Evolutionary conservation across 768 basidiomycete species (phyloP).

Genomic region (Galerina marginata): DNA sequence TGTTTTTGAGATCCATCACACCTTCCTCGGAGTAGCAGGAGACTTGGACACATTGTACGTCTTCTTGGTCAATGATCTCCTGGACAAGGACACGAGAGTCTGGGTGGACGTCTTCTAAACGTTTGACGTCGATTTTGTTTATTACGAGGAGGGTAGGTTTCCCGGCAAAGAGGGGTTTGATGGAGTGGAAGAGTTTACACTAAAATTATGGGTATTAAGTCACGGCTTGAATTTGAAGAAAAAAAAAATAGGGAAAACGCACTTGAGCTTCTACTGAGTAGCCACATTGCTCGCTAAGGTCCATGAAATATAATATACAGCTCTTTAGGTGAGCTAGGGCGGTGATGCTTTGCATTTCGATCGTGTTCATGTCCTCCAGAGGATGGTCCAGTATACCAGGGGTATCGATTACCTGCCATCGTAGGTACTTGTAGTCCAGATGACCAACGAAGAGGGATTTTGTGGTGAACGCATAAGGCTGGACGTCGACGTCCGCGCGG

Average conservation of each 20-base stretch:
- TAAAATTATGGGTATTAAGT: constrained; percentile 34
- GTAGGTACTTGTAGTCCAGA: constrained; percentile 97
- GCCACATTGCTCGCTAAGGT: constrained; percentile 97
- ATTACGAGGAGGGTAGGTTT: constrained; percentile 95
- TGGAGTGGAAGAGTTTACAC: constrained; percentile 99
- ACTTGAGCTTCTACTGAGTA: constrained; percentile 97
- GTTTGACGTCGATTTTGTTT: constrained; percentile 96
- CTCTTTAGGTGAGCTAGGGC: constrained; percentile 95
- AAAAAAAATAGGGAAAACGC: constrained; percentile 25
- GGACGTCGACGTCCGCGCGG: constrained; percentile 98
- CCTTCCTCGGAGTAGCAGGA: constrained; percentile 98
- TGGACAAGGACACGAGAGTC: constrained; percentile 83
- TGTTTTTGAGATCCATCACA: constrained; percentile 95
- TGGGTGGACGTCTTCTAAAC: constrained; percentile 81
- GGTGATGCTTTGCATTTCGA: constrained; percentile 99
- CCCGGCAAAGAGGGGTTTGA: constrained; percentile 94
- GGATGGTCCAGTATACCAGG: constrained; percentile 98
- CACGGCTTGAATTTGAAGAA: constrained; percentile 1
- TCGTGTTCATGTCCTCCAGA: constrained; percentile 99
- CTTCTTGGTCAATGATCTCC: constrained; percentile 80
- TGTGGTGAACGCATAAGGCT: constrained; percentile 99
- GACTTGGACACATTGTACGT: constrained; percentile 78
- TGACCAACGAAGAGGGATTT: constrained; percentile 99
- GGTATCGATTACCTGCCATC: constrained; percentile 99
- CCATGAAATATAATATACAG: constrained; percentile 98